These are phyloP conservation scores for Diplodia sapinea DNA, from an alignment of 2,329 filamentous ascomycete genomes.

Conservation along the genomic window DNA sequence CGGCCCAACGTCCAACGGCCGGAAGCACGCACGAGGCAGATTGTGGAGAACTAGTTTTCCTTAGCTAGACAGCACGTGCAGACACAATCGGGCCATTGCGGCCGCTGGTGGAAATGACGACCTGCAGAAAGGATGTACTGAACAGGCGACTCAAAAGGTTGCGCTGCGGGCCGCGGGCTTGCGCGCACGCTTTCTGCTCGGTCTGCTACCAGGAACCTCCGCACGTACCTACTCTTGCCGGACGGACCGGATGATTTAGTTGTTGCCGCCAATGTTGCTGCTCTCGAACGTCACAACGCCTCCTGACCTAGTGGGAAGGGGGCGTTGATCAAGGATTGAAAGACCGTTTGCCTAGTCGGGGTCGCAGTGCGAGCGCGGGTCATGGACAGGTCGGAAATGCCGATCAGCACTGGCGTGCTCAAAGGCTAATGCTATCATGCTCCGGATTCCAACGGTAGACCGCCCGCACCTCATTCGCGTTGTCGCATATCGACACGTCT, in stretches of 20 bases:
- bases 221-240: background rate
- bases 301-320: background rate
- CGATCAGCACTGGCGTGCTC: background rate
- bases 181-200: background rate
- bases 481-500: slow-evolving; percentile 22
- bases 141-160: background rate
- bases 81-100: slow-evolving; percentile 11
- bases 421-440: slow-evolving; percentile 9
- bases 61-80: slow-evolving; percentile 6
- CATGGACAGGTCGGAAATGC: background rate
- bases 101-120: slow-evolving; percentile 15
- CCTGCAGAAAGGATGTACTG: background rate
- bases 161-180: slow-evolving; percentile 14
- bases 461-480: slow-evolving; percentile 11
- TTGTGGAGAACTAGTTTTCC: slow-evolving; percentile 12
- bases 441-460: slow-evolving; percentile 21
- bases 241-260: background rate
- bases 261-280: background rate
- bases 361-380: background rate
- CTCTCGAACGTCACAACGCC: slow-evolving; percentile 1
- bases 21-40: background rate
- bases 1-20: background rate
- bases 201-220: background rate
- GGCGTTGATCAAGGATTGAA: slow-evolving; percentile 8
- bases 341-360: background rate